Conservation (phyloP, 345 rosid genomes). For the Rhodamnia argentea region DNA sequence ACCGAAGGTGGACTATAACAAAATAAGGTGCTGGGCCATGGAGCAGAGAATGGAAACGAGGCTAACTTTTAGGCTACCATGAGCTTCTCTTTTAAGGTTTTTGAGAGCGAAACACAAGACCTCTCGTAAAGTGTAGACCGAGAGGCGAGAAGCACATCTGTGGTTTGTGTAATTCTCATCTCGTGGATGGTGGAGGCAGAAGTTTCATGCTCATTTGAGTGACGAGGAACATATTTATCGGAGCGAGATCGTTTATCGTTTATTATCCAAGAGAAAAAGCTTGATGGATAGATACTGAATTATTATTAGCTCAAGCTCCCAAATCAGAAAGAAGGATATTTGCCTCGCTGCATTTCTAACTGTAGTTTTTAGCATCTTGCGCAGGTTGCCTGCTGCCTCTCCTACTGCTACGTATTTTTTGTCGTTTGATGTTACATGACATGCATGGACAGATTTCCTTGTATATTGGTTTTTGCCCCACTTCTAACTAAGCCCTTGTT, state of each 20-base stretch:
- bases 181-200: not conserved
- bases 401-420: not conserved
- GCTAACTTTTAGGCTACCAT: not conserved
- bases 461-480: not conserved
- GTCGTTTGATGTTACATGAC: not conserved
- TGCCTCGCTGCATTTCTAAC: not conserved
- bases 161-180: not conserved
- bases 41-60: not conserved
- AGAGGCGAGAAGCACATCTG: not conserved
- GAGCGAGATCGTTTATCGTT: rapidly evolving
- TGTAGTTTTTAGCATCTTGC: not conserved
- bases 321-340: not conserved
- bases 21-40: not conserved
- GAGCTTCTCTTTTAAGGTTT: not conserved
- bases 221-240: not conserved
- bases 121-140: not conserved
- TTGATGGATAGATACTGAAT: not conserved
- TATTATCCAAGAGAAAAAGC: not conserved
- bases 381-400: not conserved
- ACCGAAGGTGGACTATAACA: not conserved
- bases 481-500: not conserved
- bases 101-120: not conserved
- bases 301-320: not conserved
- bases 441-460: not conserved
- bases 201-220: not conserved